Base-by-base conservation (phyloP, 2,329 filamentous ascomycete genomes). In the Colletotrichum sansevieriae region DNA sequence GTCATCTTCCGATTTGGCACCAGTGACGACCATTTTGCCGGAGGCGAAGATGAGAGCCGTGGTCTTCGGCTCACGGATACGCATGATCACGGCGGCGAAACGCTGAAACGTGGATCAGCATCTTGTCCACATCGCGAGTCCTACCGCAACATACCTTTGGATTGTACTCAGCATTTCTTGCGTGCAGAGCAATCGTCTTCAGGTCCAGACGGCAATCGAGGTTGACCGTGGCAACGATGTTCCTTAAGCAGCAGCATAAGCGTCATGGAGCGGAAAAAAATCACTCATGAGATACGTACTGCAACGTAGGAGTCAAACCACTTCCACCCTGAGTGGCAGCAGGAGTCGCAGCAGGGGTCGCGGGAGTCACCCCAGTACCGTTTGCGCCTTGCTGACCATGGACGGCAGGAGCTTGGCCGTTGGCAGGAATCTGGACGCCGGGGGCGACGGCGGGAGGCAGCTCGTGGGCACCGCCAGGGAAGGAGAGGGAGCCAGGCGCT, bases 21-120 rank as follows among this genome's bases (percentile, higher is more conserved):
- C 95, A 63, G 96, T 98, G 15, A 98, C 96, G 54, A 98, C 96
- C 96, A 99, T 98, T 89, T 99, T 99, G 82, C 96, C 96, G 1
- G 92, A 97, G 68, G 96, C 96, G 76, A 99, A 99, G 85, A 99
- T 98, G 65, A 99, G 84, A 6, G 96, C 96, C 2, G 96, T 99
- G 4, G 96, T 99, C 87, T 99, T 99, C 70, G 96, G 96, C 77
- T 99, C 96, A 77, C 96, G 95, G 75, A 99, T 99, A 85, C 96
- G 94, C 96, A 99, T 98, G 82, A 99, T 98, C 73, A 98, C 95
- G 78, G 95, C 95, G 76, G 95, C 96, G 79, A 98, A 98, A 92
- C 95, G 95, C 94, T 97, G 72, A 71, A 70, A 70, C 63, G 0
- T 29, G 35, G 72, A 77, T 81, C 77, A 82, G 79, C 75, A 71